Conservation (phyloP, 1,139 yeast species). For the Diutina mesorugosa region DNA sequence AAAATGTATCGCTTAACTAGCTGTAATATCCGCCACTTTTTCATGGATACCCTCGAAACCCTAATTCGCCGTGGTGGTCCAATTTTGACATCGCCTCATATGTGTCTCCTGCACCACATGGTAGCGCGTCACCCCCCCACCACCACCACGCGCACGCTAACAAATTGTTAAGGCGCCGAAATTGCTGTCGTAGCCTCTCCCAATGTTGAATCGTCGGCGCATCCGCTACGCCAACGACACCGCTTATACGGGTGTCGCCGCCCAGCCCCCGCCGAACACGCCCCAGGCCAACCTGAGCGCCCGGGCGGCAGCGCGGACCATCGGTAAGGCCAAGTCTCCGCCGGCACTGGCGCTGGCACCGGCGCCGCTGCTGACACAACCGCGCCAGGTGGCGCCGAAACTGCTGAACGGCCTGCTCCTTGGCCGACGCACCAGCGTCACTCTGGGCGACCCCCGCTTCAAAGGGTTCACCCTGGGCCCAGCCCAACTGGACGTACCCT, state of each 20-base stretch:
- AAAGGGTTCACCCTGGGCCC: not conserved
- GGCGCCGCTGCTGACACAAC: not conserved
- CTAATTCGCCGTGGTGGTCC: no score
- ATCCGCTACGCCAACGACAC: not conserved
- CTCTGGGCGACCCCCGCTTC: not conserved
- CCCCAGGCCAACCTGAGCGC: not conserved
- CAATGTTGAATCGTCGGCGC: not conserved
- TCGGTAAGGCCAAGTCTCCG: not conserved
- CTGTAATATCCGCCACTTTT: no score
- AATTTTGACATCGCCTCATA: not conserved
- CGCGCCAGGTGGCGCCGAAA: not conserved
- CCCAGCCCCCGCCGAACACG: not conserved
- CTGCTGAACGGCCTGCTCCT: conserved; percentile 1
- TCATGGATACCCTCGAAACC: no score
- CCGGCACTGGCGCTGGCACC: not conserved
- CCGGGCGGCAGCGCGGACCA: not conserved
- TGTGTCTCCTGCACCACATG: not conserved
- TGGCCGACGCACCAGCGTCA: not conserved
- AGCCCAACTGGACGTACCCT: not conserved
- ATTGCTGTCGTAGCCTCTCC: not conserved
- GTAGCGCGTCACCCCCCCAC: not conserved
- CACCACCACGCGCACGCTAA: not conserved
- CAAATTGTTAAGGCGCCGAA: not conserved
- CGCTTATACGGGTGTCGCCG: not conserved
- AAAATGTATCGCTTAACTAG: no score